Percentiles rank a stretch among this genome's conserved stretches.
Evolutionary conservation across 2,329 filamentous ascomycete species (phyloP).

Genomic region (Aspergillus cejpii): DNA sequence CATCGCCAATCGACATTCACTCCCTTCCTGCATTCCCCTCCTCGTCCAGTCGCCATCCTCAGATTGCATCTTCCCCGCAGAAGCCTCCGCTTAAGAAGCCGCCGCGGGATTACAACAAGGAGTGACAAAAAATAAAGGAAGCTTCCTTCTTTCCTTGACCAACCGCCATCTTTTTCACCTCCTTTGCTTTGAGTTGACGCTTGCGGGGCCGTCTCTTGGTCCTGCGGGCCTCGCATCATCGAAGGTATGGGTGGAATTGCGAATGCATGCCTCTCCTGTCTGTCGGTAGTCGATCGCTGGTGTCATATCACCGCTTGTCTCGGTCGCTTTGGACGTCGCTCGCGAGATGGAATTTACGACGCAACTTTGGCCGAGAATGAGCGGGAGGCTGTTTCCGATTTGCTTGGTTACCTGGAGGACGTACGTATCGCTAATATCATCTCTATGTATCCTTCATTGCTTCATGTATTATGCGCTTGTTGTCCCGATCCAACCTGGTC

Average conservation of each 20-base stretch:
- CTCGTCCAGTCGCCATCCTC: constrained; percentile 1
- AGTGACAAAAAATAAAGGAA: not conserved
- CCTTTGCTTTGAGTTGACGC: constrained; percentile 14
- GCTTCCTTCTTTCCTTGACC: constrained; percentile 7
- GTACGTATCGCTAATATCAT: constrained; percentile 48
- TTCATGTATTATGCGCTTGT: constrained; percentile 28
- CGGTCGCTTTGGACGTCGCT: constrained; percentile 54
- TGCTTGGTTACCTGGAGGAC: constrained; percentile 93
- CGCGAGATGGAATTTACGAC: constrained; percentile 76
- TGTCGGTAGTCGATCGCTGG: constrained; percentile 39
- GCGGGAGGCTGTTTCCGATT: constrained; percentile 90
- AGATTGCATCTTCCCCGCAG: constrained; percentile 1
- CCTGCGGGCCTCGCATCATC: constrained; percentile 23
- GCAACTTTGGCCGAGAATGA: constrained; percentile 90
- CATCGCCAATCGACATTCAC: constrained; percentile 11
- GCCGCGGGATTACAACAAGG: constrained; percentile 1
- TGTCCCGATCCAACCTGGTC: constrained; percentile 5
- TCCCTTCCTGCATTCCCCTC: constrained; percentile 3
- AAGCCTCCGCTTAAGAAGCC: not conserved
- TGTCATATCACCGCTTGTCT: constrained; percentile 41
- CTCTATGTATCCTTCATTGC: not conserved
- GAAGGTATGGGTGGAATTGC: constrained; percentile 36
- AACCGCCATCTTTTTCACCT: constrained; percentile 5
- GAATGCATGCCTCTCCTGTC: constrained; percentile 38
- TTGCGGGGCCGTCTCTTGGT: constrained; percentile 24